Conservation (phyloP, 352 stramenopile species). For the Vaucheria bursata region DNA sequence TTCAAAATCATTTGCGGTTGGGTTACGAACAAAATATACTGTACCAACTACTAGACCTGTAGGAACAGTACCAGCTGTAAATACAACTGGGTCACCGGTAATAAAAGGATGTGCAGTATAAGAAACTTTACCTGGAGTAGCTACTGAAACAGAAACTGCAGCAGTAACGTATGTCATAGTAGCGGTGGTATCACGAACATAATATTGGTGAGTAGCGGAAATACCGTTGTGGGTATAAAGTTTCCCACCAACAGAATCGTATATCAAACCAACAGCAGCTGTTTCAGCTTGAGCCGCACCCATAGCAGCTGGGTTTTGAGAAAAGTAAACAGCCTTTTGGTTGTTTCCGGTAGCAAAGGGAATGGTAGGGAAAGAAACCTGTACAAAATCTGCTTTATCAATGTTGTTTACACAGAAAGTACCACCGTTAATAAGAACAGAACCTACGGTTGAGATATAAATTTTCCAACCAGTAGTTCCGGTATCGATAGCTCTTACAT, state of each 20-base stretch:
- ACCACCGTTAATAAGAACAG: not conserved
- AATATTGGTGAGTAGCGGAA: conserved; percentile 4
- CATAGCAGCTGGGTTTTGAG: not conserved
- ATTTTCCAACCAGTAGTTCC: conserved; percentile 4
- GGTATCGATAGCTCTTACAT: not conserved
- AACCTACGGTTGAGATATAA: not conserved
- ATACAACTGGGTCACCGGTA: not conserved
- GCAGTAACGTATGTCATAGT: not conserved
- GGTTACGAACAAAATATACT: conserved; percentile 2
- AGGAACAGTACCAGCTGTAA: not conserved
- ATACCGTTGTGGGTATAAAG: not conserved
- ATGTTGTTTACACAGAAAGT: conserved; percentile 1
- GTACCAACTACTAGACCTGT: not conserved
- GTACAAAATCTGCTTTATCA: conserved; percentile 7
- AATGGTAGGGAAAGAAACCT: not conserved
- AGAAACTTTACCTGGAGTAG: conserved; percentile 2
- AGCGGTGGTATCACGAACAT: not conserved
- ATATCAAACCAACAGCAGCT: not conserved
- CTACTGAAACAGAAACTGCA: conserved; percentile 4
- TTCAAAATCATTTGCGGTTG: conserved; percentile 3
- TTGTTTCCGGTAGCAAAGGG: not conserved
- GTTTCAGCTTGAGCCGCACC: not conserved
- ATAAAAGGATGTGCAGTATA: conserved; percentile 3
- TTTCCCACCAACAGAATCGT: not conserved
- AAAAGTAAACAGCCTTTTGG: not conserved